Evolutionary conservation across 805 yeast species (phyloP).

Genomic region (Teunomyces atbi): DNA sequence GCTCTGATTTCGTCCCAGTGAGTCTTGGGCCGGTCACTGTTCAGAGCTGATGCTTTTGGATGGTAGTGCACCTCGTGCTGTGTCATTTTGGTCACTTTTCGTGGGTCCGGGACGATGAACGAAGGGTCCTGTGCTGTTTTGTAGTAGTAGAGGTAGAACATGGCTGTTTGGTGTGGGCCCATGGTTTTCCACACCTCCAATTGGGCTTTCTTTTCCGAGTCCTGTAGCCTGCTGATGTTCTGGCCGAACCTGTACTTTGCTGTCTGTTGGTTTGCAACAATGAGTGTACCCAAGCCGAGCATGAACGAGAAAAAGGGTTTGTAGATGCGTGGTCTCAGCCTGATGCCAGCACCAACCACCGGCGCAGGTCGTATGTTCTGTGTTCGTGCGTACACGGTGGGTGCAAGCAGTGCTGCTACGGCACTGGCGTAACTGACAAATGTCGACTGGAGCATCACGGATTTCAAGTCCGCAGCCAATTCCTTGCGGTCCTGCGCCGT

Average conservation of each 20-base stretch:
- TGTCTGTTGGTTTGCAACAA: constrained; percentile 24
- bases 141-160: constrained; percentile 28
- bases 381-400: constrained; percentile 25
- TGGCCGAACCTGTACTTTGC: constrained; percentile 21
- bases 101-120: constrained; percentile 21
- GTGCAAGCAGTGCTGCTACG: constrained; percentile 26
- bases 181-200: constrained; percentile 35
- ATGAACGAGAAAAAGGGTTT: constrained; percentile 34
- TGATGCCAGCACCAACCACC: constrained; percentile 4
- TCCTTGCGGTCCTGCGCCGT: constrained; percentile 28
- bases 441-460: constrained; percentile 22
- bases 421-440: constrained; percentile 27
- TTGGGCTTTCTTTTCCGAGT: constrained; percentile 14
- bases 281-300: constrained; percentile 27
- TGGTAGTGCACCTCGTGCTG: constrained; percentile 28
- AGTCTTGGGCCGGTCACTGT: constrained; percentile 8
- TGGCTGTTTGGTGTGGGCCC: constrained; percentile 34
- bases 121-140: constrained; percentile 20
- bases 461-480: constrained; percentile 29
- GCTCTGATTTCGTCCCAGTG: constrained; percentile 39
- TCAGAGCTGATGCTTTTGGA: constrained; percentile 4
- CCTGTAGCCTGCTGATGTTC: constrained; percentile 16
- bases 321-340: constrained; percentile 18
- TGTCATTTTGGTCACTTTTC: constrained; percentile 24
- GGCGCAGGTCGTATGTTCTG: constrained; percentile 4